Base-by-base conservation (phyloP, 345 rosid genomes). In the Populus euphratica region DNA sequence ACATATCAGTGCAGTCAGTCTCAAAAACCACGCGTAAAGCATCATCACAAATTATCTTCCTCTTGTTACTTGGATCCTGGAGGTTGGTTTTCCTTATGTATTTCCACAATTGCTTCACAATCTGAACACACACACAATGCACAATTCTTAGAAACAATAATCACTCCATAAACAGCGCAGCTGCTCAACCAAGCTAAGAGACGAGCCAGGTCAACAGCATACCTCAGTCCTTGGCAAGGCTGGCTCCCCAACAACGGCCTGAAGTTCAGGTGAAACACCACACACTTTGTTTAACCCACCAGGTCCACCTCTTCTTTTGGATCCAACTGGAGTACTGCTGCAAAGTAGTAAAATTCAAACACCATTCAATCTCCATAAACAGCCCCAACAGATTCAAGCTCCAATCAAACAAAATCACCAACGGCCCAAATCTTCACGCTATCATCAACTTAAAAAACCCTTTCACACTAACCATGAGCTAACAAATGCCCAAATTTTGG, bases 1-100 rank as follows among this genome's bases (percentile, higher is more conserved):
- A 95, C 99, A 95, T 95, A 87, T 95, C 99, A 41, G 99, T 95
- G 80, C 97, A 95, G 83, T 93, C 99, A 18, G 97, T 92, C 89
- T 95, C 99, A 74, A 93, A 95, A 10, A 95, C 96, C 69, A 92
- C 75, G 21, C 98, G 97, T 44, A 95, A 78, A 21, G 97, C 96
- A 78, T 93, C 98, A 86, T 95, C 97, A 69, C 98, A 95, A 61
- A 95, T 93, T 74, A 95, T 95, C 90, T 95, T 95, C 78, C 98
- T 87, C 91, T 92, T 95, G 90, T 95, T 95, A 81, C 96, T 93
- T 35, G 99, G 99, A 76, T 95, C 98, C 87, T 95, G 99, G 78
- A 95, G 99, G 83, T 89, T 93, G 86, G 93, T 89, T 82, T 95
- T 95, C 89, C 98, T 91, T 83, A 95, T 95, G 80, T 95, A 95